Base-by-base conservation (phyloP, 2,329 filamentous ascomycete genomes). In the Bertia moriformis region DNA sequence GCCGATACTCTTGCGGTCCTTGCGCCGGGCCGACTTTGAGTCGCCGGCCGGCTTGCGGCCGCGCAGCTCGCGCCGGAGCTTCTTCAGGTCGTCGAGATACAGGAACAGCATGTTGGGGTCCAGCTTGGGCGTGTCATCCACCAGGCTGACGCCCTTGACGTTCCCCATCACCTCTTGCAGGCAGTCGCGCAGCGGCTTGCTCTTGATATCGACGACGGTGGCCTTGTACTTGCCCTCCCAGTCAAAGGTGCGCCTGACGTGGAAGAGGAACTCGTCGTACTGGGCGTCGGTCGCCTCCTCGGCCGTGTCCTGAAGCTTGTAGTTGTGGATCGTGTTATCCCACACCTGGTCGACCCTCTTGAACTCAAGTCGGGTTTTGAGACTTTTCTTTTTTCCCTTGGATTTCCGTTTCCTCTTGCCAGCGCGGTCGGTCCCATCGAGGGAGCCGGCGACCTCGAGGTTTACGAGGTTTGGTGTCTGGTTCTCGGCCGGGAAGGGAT, bases 171-270 rank as follows among this genome's bases (percentile, higher is more conserved):
- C 69, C 32, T 78, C 74, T 38, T 71, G 66, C 1, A 89, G 65
- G 15, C 75, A 77, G 44, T 86, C 77, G 4, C 80, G 78, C 3
- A 94, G 65, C 14, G 75, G 61, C 48, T 86, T 86, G 53, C 84
- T 91, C 61, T 88, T 91, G 57, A 94, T 83, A 46, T 93, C 85
- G 38, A 94, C 75, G 13, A 78, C 61, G 0, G 86, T 87, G 51
- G 55, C 51, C 48, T 73, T 67, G 49, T 84, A 88, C 50, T 86
- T 86, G 44, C 86, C 84, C 48, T 91, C 82, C 73, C 74, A 85
- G 55, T 88, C 81, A 54, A 94, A 93, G 13, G 73, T 80, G 40
- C 87, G 72, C 14, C 84, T 75, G 14, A 94, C 82, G 18, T 86
- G 83, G 55, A 94, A 93, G 20, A 86, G 68, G 53, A 80, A 91